Conservation (phyloP, 1,284 basidiomycete species). For the Earliella scabrosa region DNA sequence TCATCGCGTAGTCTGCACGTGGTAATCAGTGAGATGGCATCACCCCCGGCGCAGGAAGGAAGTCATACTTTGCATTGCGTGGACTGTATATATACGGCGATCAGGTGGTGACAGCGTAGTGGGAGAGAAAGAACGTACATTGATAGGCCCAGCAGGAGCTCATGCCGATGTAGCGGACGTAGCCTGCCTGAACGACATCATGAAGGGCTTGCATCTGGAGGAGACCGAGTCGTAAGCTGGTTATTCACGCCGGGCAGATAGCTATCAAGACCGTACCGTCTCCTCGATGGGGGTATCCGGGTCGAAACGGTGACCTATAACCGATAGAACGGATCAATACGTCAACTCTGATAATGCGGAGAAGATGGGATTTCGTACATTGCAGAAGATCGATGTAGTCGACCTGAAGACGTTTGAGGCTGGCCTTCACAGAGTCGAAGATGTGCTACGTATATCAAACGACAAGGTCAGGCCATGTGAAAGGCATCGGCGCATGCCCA, state of each 20-base stretch:
- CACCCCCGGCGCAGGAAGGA: too few species aligned
- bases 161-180: constrained; percentile 45
- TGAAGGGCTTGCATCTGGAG: too few species aligned
- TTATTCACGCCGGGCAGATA: constrained; percentile 19
- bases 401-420: constrained; percentile 65
- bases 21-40: not conserved
- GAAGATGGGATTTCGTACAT: not conserved
- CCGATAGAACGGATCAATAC: too few species aligned
- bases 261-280: too few species aligned
- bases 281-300: constrained; percentile 35
- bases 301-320: constrained; percentile 36
- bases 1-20: constrained; percentile 36
- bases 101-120: too few species aligned
- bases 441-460: too few species aligned
- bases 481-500: too few species aligned
- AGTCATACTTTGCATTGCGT: constrained; percentile 43
- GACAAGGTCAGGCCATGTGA: too few species aligned
- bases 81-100: too few species aligned
- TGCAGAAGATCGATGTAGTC: constrained; percentile 66
- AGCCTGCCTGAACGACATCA: constrained; percentile 41
- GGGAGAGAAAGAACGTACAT: constrained; percentile 31
- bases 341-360: constrained; percentile 28
- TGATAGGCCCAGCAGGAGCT: constrained; percentile 42
- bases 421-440: constrained; percentile 73
- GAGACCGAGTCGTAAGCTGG: too few species aligned